phyloP scores from a whole-genome alignment of 1,139 yeast species.

The Pichia sp. region DNA sequence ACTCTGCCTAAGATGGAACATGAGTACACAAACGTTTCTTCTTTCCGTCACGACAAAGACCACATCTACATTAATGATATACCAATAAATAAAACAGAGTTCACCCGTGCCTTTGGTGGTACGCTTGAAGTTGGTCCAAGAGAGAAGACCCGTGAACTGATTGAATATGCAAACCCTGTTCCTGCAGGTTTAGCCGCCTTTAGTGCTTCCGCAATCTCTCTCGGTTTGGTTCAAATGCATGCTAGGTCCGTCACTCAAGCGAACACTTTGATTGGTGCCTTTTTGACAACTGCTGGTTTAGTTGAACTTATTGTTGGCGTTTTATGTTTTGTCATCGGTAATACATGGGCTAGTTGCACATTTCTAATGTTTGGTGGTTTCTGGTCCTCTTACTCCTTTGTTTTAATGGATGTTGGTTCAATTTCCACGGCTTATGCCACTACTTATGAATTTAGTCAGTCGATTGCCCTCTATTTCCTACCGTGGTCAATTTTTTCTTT shows the following conservation, averaged over 20 bases:
- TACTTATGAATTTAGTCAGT: conserved; percentile 40
- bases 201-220: conserved; percentile 25
- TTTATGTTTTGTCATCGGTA: conserved; percentile 35
- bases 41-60: conserved; percentile 20
- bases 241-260: conserved; percentile 34
- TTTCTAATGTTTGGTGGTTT: conserved; percentile 70
- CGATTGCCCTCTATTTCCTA: conserved; percentile 53
- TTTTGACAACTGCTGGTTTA: conserved; percentile 42
- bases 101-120: conserved; percentile 31
- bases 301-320: conserved; percentile 44
- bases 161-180: conserved; percentile 31
- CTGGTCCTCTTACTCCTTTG: conserved; percentile 62
- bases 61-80: conserved; percentile 30
- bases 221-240: conserved; percentile 31
- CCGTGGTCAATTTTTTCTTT: conserved; percentile 65
- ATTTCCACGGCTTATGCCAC: conserved; percentile 45
- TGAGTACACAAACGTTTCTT: conserved; percentile 10
- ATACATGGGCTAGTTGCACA: conserved; percentile 38
- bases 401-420: conserved; percentile 50
- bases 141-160: conserved; percentile 22
- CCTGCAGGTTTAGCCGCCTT: conserved; percentile 34
- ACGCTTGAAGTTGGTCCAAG: conserved; percentile 27
- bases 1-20: conserved; percentile 8
- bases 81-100: conserved; percentile 29
- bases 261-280: conserved; percentile 36